Conservation (phyloP, 305 asterid species). For the Fraxinus floribunda region DNA sequence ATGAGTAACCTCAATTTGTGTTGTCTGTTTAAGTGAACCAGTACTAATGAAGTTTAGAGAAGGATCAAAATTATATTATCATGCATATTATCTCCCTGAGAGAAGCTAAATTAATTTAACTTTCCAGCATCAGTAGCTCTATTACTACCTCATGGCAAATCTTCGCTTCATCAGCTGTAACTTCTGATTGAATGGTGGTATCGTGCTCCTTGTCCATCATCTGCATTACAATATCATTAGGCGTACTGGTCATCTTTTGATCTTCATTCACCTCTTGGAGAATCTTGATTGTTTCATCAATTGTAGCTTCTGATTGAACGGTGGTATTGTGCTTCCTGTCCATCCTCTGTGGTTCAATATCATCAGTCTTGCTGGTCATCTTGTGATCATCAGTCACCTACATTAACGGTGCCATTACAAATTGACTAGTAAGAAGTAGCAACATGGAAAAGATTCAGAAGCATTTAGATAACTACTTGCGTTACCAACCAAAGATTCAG, state of each 20-base stretch:
- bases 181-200: constrained; percentile 15
- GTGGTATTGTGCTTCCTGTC: constrained; percentile 14
- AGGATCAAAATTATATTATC: not conserved
- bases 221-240: constrained; percentile 19
- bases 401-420: not conserved
- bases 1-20: constrained; percentile 2
- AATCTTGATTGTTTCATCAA: constrained; percentile 17
- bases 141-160: constrained; percentile 16
- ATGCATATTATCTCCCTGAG: not conserved
- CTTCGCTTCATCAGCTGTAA: constrained; percentile 20
- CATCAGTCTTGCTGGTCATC: constrained; percentile 7
- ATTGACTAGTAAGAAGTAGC: not conserved
- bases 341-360: constrained; percentile 8
- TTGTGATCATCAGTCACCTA: constrained; percentile 17
- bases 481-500: not conserved
- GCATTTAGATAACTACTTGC: not conserved
- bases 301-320: constrained; percentile 16
- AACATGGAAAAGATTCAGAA: not conserved
- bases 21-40: constrained; percentile 17
- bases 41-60: not conserved
- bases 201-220: constrained; percentile 16
- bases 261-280: constrained; percentile 18
- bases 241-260: constrained; percentile 7
- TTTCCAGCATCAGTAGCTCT: not conserved
- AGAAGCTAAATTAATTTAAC: constrained; percentile 2